Evolutionary conservation across 108 stramenopile species (phyloP).

Genomic region (Fragilaria radians): DNA sequence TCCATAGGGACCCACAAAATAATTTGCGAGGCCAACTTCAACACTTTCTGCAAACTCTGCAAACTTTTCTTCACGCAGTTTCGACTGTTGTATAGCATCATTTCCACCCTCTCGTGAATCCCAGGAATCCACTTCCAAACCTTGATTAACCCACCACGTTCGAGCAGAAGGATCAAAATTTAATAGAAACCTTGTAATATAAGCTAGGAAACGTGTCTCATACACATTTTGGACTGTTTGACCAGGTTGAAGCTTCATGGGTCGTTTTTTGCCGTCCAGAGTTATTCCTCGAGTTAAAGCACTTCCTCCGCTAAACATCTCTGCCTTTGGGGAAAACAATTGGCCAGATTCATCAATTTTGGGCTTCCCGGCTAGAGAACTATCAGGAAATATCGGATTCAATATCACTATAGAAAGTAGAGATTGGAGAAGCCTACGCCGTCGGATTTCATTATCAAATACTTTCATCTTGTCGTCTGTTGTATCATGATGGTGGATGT

Average conservation of each 20-base stretch:
- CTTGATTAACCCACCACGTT: slow-evolving; percentile 58
- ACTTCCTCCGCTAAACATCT: slow-evolving; percentile 62
- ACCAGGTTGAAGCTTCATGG: slow-evolving; percentile 24
- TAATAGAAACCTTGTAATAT: slow-evolving; percentile 75
- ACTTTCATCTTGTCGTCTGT: no score
- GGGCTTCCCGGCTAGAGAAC: slow-evolving; percentile 30
- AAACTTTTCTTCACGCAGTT: slow-evolving; percentile 32
- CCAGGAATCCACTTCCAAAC: slow-evolving; percentile 20
- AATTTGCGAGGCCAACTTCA: slow-evolving; percentile 78
- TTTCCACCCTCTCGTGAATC: slow-evolving; percentile 6
- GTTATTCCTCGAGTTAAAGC: slow-evolving; percentile 42
- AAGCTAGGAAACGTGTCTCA: slow-evolving; percentile 72
- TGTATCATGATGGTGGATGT: no score
- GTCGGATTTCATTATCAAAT: no score
- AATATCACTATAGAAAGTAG: no score
- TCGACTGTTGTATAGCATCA: slow-evolving; percentile 5
- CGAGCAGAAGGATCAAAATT: slow-evolving; percentile 72
- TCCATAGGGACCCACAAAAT: slow-evolving; percentile 84
- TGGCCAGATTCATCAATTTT: slow-evolving; percentile 52
- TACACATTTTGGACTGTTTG: slow-evolving; percentile 67
- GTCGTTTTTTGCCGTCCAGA: not conserved
- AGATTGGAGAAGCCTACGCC: no score
- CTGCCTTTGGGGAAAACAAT: slow-evolving; percentile 54
- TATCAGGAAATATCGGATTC: slow-evolving; percentile 1
- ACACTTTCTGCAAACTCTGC: slow-evolving; percentile 83